Percentiles rank a stretch among this genome's conserved stretches.
Evolutionary conservation across 306 rosid species (phyloP).

Genomic region (Malus sieversii): DNA sequence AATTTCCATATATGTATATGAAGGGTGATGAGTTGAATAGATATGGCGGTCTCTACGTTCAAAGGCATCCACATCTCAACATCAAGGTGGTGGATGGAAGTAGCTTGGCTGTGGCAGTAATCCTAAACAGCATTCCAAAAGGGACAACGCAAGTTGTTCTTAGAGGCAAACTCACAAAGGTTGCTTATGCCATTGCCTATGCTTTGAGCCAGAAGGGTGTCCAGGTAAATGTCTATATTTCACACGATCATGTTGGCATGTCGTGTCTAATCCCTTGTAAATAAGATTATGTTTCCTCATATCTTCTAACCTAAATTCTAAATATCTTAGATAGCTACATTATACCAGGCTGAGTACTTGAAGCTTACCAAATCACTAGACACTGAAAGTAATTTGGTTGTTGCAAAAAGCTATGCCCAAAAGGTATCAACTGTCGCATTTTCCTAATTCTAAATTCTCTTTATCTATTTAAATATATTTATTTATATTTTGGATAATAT

Average conservation of each 20-base stretch:
- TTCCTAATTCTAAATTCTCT: too few species aligned
- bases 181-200: conserved; percentile 50
- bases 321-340: conserved; percentile 31
- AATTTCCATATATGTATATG: neutral
- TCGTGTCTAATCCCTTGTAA: neutral
- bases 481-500: neutral
- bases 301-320: neutral
- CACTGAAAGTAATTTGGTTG: conserved; percentile 23
- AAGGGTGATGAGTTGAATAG: conserved; percentile 56
- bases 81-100: conserved; percentile 72
- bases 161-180: conserved; percentile 58
- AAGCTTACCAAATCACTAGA: conserved; percentile 29
- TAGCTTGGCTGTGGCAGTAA: conserved; percentile 47
- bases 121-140: conserved; percentile 51
- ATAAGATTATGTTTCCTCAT: neutral
- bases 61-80: conserved; percentile 37
- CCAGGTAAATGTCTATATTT: conserved; percentile 30
- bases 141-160: conserved; percentile 54
- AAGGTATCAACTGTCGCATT: conserved; percentile 16
- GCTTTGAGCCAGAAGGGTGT: conserved; percentile 43
- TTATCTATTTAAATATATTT: too few species aligned
- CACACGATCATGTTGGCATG: neutral
- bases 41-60: conserved; percentile 47
- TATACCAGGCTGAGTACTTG: conserved; percentile 28
- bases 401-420: conserved; percentile 27